phyloP scores from a whole-genome alignment of 208 protist species.

The Perkinsela sp. region DNA sequence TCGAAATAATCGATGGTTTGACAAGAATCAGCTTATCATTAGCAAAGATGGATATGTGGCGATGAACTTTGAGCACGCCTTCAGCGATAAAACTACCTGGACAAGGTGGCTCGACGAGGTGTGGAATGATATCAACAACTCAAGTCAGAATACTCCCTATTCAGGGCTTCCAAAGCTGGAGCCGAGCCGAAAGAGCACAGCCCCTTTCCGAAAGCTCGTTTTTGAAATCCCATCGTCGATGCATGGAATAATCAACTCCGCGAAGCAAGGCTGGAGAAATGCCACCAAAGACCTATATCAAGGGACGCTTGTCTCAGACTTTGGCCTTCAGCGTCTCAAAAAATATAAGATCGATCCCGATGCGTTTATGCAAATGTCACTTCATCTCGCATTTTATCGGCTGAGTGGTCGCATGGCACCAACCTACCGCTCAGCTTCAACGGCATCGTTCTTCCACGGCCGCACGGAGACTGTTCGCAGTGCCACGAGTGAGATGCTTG shows the following conservation, averaged over 20 bases:
- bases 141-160: slow-evolving; percentile 1
- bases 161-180: not conserved
- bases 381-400: slow-evolving; percentile 45
- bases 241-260: not conserved
- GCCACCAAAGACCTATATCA: slow-evolving; percentile 8
- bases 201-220: slow-evolving; percentile 4
- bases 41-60: slow-evolving; percentile 38
- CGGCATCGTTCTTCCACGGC: slow-evolving; percentile 39
- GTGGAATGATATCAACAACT: not conserved
- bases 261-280: not conserved
- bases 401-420: slow-evolving; percentile 25
- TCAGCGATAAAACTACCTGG: slow-evolving; percentile 44
- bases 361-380: slow-evolving; percentile 49
- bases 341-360: slow-evolving; percentile 16
- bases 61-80: slow-evolving; percentile 52
- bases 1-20: slow-evolving; percentile 63
- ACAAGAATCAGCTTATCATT: slow-evolving; percentile 67
- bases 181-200: not conserved
- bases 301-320: slow-evolving; percentile 16
- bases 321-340: slow-evolving; percentile 13
- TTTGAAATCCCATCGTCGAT: not conserved
- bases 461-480: slow-evolving; percentile 36
- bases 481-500: slow-evolving; percentile 20
- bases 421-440: slow-evolving; percentile 25
- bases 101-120: slow-evolving; percentile 23